These are phyloP conservation scores for Deinandra increscens DNA, from an alignment of 129 eudicot genomes.

Conservation along the genomic window DNA sequence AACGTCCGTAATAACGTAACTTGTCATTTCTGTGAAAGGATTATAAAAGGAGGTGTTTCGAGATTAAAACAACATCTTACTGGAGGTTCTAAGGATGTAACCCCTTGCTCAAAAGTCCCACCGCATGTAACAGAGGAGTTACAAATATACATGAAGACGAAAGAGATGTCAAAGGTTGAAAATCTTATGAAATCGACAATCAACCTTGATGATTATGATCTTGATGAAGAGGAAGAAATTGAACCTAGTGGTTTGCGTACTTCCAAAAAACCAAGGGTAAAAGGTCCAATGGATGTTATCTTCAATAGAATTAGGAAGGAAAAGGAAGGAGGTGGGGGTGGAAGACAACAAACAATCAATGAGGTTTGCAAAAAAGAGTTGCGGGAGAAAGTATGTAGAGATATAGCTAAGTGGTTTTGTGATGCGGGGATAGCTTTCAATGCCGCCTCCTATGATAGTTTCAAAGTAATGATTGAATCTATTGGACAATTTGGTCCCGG, in stretches of 20 bases:
- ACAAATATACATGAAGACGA: neutral
- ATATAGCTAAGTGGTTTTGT: constrained; percentile 21
- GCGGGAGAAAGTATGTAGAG: constrained; percentile 11
- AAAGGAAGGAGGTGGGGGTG: neutral
- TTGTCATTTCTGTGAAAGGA: too few species aligned
- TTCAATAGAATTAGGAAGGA: neutral
- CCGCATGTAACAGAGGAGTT: neutral
- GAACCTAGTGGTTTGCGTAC: neutral
- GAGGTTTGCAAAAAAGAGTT: neutral
- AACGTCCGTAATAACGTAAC: neutral
- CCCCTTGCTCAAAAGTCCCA: too few species aligned
- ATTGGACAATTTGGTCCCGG: neutral
- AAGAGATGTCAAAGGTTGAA: neutral
- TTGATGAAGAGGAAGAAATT: neutral
- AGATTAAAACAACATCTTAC: neutral
- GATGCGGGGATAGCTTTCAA: constrained; percentile 20
- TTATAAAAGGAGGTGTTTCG: neutral
- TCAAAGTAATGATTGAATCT: neutral
- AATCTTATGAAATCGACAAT: neutral
- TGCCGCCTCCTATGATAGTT: constrained; percentile 17
- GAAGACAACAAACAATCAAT: neutral
- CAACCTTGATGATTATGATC: neutral
- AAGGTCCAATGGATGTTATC: neutral
- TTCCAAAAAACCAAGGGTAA: constrained; percentile 15
- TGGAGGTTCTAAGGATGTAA: neutral